Conservation (phyloP, 176 grass and related monocot species). For the Carex parvula region DNA sequence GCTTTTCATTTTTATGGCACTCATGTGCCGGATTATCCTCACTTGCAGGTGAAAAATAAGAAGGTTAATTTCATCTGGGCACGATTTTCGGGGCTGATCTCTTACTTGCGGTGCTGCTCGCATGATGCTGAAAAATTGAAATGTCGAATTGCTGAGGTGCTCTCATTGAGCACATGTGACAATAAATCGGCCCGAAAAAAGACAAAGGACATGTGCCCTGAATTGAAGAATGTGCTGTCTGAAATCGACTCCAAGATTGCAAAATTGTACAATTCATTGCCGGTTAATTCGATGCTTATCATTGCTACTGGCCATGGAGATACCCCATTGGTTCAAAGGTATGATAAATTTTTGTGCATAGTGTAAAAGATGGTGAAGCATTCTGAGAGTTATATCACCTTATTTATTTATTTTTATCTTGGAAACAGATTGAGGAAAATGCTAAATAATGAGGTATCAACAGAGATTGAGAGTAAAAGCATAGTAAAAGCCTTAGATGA, state of each 20-base stretch:
- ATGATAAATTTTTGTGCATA: conserved; percentile 26
- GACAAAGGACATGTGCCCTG: conserved; percentile 38
- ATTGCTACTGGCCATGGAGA: conserved; percentile 90
- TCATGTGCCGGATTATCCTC: conserved; percentile 22
- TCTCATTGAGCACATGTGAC: conserved; percentile 74
- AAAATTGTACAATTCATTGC: conserved; percentile 53
- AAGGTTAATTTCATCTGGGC: conserved; percentile 82
- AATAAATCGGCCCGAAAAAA: conserved; percentile 56
- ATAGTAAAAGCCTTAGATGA: conserved; percentile 71
- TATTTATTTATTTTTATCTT: neutral
- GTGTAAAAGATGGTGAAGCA: conserved; percentile 1
- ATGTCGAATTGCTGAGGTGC: conserved; percentile 59
- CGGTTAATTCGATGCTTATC: conserved; percentile 67
- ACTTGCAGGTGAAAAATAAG: conserved; percentile 68
- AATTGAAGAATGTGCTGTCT: conserved; percentile 64
- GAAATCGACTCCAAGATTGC: conserved; percentile 63
- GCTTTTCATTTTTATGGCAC: neutral
- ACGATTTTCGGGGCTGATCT: conserved; percentile 71
- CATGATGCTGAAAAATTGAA: conserved; percentile 58
- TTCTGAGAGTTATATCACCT: neutral
- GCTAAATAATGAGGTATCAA: conserved; percentile 45
- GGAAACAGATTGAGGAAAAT: conserved; percentile 67
- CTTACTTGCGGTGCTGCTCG: conserved; percentile 46
- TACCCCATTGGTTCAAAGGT: conserved; percentile 89
- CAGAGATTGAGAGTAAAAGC: conserved; percentile 37